Percentiles rank a stretch among this genome's conserved stretches.
These are phyloP conservation scores for Pelargonium citronellum DNA, from an alignment of 441 rosid genomes.

Conservation along the genomic window DNA sequence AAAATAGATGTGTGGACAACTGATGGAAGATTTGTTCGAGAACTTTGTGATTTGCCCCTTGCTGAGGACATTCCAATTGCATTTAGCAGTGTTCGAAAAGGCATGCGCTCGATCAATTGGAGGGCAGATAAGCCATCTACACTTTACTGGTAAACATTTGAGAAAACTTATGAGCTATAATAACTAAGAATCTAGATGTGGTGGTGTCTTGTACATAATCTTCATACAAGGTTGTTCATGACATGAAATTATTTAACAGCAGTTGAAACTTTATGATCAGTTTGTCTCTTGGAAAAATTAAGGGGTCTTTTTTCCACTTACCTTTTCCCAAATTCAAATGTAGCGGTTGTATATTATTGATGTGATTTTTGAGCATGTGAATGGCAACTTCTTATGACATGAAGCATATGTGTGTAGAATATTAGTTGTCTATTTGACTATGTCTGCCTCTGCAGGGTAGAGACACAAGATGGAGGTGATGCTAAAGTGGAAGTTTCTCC, in stretches of 20 bases:
- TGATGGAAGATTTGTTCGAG: constrained; percentile 69
- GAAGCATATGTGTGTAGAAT: constrained; percentile 9
- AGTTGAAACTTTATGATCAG: neutral
- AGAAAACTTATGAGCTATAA: neutral
- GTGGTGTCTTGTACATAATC: neutral
- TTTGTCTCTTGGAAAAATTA: neutral
- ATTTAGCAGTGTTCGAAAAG: constrained; percentile 78
- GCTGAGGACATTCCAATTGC: constrained; percentile 94
- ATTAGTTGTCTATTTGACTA: constrained; percentile 19
- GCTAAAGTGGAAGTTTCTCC: constrained; percentile 93
- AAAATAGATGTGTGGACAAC: constrained; percentile 79
- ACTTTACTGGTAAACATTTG: constrained; percentile 57
- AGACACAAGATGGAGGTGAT: constrained; percentile 97
- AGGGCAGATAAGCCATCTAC: constrained; percentile 90
- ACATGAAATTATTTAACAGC: no score
- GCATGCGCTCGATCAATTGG: constrained; percentile 89
- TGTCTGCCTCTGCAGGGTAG: constrained; percentile 57
- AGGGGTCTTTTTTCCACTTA: neutral
- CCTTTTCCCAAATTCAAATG: neutral
- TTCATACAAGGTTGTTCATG: neutral
- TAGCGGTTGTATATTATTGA: neutral
- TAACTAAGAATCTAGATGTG: neutral
- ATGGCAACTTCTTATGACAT: neutral
- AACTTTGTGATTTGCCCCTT: constrained; percentile 80
- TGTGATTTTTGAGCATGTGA: neutral